Conservation (phyloP, 2,329 filamentous ascomycete species). For the Diplodia scrobiculata region DNA sequence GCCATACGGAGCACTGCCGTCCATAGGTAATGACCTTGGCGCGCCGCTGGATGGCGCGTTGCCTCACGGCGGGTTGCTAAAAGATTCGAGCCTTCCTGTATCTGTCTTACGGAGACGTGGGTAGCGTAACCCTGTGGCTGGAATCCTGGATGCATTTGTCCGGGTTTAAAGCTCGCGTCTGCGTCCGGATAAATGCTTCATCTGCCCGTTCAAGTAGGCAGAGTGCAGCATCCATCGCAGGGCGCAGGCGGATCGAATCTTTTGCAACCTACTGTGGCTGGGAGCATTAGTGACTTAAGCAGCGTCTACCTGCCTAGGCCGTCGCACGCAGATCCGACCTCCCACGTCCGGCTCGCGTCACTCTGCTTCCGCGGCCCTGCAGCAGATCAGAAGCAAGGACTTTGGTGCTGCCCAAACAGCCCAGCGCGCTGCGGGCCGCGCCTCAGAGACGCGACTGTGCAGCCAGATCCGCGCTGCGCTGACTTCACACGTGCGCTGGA, state of each 20-base stretch:
- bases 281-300: conserved; percentile 7
- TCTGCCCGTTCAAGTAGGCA: too few species aligned
- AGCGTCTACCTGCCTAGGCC: conserved; percentile 1
- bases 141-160: too few species aligned
- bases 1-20: neutral
- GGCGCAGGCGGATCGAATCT: too few species aligned
- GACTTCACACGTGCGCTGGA: conserved; percentile 4
- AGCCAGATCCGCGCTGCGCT: conserved; percentile 14
- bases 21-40: neutral
- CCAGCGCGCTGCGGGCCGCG: conserved; percentile 23
- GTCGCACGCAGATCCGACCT: conserved; percentile 10
- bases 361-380: conserved; percentile 21
- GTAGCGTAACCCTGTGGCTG: too few species aligned
- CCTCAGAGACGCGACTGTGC: conserved; percentile 12
- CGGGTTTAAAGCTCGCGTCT: too few species aligned
- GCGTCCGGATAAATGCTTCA: too few species aligned
- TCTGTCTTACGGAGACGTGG: too few species aligned
- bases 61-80: neutral
- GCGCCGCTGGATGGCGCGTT: neutral
- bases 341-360: neutral
- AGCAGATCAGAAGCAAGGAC: conserved; percentile 29
- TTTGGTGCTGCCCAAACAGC: conserved; percentile 22
- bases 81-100: too few species aligned
- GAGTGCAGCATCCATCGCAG: too few species aligned
- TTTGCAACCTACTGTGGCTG: too few species aligned